phyloP scores from a whole-genome alignment of 441 rosid genomes.

The Populus tomentosa region DNA sequence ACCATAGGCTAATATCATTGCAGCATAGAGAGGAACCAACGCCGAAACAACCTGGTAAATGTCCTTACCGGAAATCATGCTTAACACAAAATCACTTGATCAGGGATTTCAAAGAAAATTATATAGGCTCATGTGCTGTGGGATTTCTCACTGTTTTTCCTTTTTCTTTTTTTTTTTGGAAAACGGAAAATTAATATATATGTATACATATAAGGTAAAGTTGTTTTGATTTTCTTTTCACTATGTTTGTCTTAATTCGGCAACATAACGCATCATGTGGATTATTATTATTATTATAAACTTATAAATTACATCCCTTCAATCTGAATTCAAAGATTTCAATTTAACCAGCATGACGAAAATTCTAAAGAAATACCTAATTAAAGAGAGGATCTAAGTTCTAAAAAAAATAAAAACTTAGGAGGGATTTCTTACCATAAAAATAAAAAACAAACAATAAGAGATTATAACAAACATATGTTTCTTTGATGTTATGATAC shows the following conservation, averaged over 20 bases:
- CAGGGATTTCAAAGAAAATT: not conserved
- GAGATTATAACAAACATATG: too few species aligned
- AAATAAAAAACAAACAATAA: not conserved
- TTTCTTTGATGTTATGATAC: too few species aligned
- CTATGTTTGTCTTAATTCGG: too few species aligned
- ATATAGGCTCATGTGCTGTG: not conserved
- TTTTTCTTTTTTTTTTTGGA: not conserved
- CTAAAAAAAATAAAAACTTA: not conserved
- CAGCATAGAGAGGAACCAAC: slow-evolving; percentile 53
- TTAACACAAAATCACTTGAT: not conserved
- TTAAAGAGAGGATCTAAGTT: too few species aligned
- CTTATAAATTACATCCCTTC: too few species aligned
- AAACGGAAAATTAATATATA: not conserved
- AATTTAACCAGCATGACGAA: too few species aligned
- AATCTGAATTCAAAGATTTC: too few species aligned
- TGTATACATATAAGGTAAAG: not conserved
- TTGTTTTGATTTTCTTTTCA: not conserved
- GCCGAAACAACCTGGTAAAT: slow-evolving; percentile 56
- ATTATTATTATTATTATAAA: too few species aligned
- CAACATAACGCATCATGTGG: too few species aligned
- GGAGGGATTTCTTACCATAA: not conserved
- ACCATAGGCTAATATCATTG: slow-evolving; percentile 55
- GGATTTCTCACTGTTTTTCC: not conserved
- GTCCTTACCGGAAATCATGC: slow-evolving; percentile 38
- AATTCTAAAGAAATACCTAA: too few species aligned